Base-by-base conservation (phyloP, 129 eudicot species). In the Centella asiatica region DNA sequence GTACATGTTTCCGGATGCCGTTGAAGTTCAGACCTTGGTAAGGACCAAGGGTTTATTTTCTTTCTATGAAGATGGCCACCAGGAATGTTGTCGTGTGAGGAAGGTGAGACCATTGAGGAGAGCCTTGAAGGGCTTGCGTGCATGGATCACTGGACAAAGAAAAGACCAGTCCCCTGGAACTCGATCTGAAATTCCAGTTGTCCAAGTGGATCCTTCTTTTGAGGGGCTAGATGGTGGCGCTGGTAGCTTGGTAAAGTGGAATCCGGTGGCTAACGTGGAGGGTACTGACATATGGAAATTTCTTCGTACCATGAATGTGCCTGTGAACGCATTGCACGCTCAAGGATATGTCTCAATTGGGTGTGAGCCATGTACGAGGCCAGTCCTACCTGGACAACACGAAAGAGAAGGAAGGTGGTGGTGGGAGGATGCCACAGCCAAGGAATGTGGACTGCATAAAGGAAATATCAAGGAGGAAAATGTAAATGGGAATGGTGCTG, bases 351-450 rank as follows among this genome's bases (percentile, higher is more conserved):
- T 93, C 17, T 93, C 99, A 1, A 88, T 93, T 2, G 99, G 99
- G 46, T 93, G 99, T n/a, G 96, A 93, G 77, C 99, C 99, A 23
- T 93, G 99, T 85, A 93, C 99, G 18, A 76, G 99, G 78, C 74
- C 99, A 0, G 99, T 93, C 3, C 71, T 93, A 23, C 99, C 99
- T 0, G 96, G 96, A 31, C 99, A 93, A 49, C 99, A 93, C 46
- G 99, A 93, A 80, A 66, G 99, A 36, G 99, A 93, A 72, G 99
- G 99, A 64, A 78, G 99, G 64, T 93, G 99, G 99, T 93, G 99
- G 99, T 93, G 99, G 99, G 99, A 93, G 68, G 96, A 93, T 77
- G 92, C 99, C 19, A 93, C 83, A 68, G 96, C 96, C 37, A 93
- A 93, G 80, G 99, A 93, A 69, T 93, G 99, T 29, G 99, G 99